A percentile compares a stretch with the other conserved stretches of the same genome.
phyloP scores from a whole-genome alignment of 2,329 filamentous ascomycete species.

The Aspergillus neoniger region DNA sequence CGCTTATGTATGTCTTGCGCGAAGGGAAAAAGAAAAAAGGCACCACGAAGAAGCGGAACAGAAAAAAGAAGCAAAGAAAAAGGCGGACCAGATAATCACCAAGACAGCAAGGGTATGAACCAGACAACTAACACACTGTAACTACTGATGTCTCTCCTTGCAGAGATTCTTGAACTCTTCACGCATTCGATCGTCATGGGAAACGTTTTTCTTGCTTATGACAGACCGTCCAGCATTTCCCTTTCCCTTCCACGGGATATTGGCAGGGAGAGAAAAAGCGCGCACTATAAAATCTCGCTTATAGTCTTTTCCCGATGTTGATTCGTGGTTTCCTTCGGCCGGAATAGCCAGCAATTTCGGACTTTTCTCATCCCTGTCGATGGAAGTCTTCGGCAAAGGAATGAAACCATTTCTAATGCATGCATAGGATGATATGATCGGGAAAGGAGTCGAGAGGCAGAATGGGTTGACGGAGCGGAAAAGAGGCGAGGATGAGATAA shows the following conservation, averaged over 20 bases:
- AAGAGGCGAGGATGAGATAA: too few relatives aligned
- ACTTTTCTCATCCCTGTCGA: not conserved
- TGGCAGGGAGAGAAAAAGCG: not conserved
- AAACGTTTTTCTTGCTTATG: not conserved
- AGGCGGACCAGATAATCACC: not conserved
- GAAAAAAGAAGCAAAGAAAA: not conserved
- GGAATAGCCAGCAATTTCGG: not conserved
- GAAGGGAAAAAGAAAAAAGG: not conserved
- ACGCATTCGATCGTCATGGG: not conserved
- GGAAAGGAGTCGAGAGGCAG: not conserved
- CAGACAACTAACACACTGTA: not conserved
- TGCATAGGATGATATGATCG: not conserved
- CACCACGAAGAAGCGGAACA: not conserved
- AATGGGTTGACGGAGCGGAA: not conserved
- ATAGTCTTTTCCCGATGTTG: not conserved
- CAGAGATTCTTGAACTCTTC: not conserved
- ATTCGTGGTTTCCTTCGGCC: not conserved
- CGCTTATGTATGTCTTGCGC: constrained; percentile 5
- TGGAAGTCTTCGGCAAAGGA: not conserved
- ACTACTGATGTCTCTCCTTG: not conserved
- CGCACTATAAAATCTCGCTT: not conserved
- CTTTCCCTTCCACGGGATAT: not conserved
- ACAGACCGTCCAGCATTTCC: not conserved
- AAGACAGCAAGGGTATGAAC: not conserved
- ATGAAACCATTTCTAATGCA: not conserved